These are phyloP conservation scores for Posidonia australis DNA, from an alignment of 106 monocot genomes.

Conservation along the genomic window DNA sequence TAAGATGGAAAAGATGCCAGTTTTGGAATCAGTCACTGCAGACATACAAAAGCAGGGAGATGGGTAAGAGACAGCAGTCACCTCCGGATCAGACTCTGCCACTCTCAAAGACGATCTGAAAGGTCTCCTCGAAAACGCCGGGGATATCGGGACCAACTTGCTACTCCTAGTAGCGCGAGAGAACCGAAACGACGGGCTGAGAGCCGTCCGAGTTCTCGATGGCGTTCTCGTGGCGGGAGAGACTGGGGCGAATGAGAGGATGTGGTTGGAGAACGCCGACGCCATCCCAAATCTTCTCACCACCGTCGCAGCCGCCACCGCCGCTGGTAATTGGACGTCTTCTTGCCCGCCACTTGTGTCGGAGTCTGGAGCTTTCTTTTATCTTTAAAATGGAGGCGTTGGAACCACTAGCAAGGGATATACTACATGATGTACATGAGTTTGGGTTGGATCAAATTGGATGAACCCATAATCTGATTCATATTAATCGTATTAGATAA, in stretches of 20 bases:
- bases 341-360: neutral
- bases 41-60: neutral
- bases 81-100: neutral
- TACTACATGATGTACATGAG: too few species aligned
- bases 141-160: neutral
- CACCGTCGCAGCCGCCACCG: neutral
- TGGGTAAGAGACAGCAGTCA: neutral
- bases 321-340: neutral
- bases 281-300: neutral
- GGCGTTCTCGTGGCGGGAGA: neutral
- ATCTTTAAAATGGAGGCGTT: too few species aligned
- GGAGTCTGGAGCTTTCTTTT: too few species aligned
- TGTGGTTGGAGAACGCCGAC: neutral
- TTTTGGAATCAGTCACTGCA: too few species aligned
- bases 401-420: too few species aligned
- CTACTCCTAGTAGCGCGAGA: neutral
- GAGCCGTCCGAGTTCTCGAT: neutral
- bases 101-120: constrained; percentile 2
- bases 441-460: too few species aligned
- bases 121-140: neutral
- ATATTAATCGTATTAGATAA: too few species aligned
- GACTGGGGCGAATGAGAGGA: neutral
- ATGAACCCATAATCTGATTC: too few species aligned
- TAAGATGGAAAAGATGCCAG: too few species aligned
- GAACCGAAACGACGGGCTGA: neutral